Evolutionary conservation across 192 early-diverging fungal species (phyloP), one percentile per base, ranked within the genome.

Genomic region (Backusella mclennaniae): DNA sequence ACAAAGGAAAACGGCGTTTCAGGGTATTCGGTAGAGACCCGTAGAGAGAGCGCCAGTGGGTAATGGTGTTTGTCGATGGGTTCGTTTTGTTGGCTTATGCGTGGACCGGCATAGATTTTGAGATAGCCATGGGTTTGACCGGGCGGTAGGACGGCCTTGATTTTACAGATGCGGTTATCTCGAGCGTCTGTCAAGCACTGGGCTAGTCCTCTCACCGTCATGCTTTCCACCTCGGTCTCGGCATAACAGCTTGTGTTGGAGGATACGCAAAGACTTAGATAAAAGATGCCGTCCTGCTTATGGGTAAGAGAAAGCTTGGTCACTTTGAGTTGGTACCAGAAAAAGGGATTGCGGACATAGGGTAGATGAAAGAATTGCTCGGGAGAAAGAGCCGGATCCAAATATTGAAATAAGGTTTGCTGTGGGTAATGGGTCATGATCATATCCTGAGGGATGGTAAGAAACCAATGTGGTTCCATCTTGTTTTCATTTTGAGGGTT

Each of bases 111-210:
- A 70, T 84, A 88, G 2, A 88, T 78, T 41, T 88, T 82, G 1
- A 88, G 38, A 71, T 82, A 78, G 6, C 87, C 87, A 35, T 82
- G 76, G 0, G 73, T 44, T 21, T 79, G 38, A 6, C 82, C 80
- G 0, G 73, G 38, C 1, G 87, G 85, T 3, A 88, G 72, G 0
- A 88, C 85, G 1, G 87, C 87, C 75, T 88, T 88, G 67, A 88
- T 85, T 73, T 83, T 86, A 68, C 75, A 85, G 19, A 85, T 79
- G 3, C 83, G 71, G 26, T 83, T 71, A 1, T 79, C 12, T 9
- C 69, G 11, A 23, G 69, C 74, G 41, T 80, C 71, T 6, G 29
- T 66, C 49, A 71, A 12, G 23, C 71, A 77, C 66, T 83, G 82
- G 2, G 82, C 82, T 7, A 83, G 53, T n/a, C 67, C 75, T 31